Evolutionary conservation across 441 rosid genomes (phyloP).

Genomic region (Raphanus hybrid): DNA sequence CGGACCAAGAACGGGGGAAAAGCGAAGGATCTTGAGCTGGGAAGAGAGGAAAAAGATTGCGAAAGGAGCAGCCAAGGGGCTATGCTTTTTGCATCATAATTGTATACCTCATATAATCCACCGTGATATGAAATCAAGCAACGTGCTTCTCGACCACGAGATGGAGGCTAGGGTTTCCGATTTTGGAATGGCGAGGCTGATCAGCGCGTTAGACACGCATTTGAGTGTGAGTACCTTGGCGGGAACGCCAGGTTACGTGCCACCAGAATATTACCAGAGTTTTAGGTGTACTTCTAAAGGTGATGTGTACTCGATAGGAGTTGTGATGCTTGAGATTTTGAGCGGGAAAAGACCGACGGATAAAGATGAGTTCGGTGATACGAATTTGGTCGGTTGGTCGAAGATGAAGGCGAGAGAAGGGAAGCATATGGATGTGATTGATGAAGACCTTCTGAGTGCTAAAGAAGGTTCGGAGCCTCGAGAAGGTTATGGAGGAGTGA

Average conservation of each 20-base stretch:
- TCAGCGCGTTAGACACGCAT: conserved; percentile 95
- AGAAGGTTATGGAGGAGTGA: conserved; percentile 62
- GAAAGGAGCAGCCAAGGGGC: conserved; percentile 93
- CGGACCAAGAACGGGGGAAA: conserved; percentile 67
- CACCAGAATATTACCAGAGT: conserved; percentile 96
- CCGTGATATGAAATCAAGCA: conserved; percentile 96
- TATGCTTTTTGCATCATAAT: conserved; percentile 92
- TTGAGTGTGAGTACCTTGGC: conserved; percentile 95
- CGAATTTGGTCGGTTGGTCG: conserved; percentile 95
- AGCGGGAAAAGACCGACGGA: conserved; percentile 94
- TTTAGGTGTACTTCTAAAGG: conserved; percentile 95
- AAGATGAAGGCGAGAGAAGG: conserved; percentile 91
- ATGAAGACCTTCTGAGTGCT: conserved; percentile 60
- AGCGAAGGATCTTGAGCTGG: conserved; percentile 70
- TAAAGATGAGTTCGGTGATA: conserved; percentile 96
- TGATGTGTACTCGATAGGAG: conserved; percentile 94
- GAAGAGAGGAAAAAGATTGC: conserved; percentile 89
- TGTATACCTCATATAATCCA: conserved; percentile 99
- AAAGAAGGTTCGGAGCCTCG: conserved; percentile 55
- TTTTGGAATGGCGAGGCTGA: conserved; percentile 98
- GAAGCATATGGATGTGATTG: conserved; percentile 93
- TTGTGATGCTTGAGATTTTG: conserved; percentile 80
- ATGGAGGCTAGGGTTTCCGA: conserved; percentile 96
- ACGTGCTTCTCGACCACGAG: conserved; percentile 80
- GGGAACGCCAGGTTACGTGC: conserved; percentile 96